Conservation (phyloP, 2,329 filamentous ascomycete species). For the Xylaria sp. region DNA sequence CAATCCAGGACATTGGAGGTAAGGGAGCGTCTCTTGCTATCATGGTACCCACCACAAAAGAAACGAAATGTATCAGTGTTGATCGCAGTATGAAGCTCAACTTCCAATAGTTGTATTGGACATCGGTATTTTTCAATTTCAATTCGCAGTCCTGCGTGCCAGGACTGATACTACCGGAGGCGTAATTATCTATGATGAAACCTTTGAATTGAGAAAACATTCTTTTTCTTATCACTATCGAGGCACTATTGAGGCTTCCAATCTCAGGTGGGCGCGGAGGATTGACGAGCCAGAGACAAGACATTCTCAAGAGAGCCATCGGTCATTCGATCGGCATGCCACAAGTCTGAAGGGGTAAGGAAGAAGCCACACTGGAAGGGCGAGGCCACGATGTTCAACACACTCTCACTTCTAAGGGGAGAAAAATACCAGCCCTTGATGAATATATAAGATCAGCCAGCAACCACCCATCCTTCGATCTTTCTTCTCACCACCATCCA, state of each 20-base stretch:
- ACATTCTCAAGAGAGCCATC: conserved; percentile 33
- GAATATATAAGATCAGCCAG: conserved; percentile 35
- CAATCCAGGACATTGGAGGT: background rate
- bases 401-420: background rate
- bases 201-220: conserved; percentile 1
- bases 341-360: conserved; percentile 1
- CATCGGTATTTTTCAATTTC: conserved; percentile 15
- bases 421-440: conserved; percentile 8
- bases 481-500: conserved; percentile 37
- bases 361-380: background rate
- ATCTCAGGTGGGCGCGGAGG: conserved; percentile 26
- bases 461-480: conserved; percentile 3
- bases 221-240: conserved; percentile 24
- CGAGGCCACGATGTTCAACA: conserved; percentile 21
- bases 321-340: conserved; percentile 28
- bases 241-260: conserved; percentile 14
- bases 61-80: conserved; percentile 9
- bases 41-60: conserved; percentile 19
- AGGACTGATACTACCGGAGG: background rate
- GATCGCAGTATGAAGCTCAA: background rate
- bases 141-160: conserved; percentile 3
- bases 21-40: conserved; percentile 5
- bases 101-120: background rate
- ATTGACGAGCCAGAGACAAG: conserved; percentile 35
- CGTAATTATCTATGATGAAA: conserved; percentile 16